phyloP scores from a whole-genome alignment of 495 filamentous ascomycete species.

The Pyrenopolyporus hunteri region DNA sequence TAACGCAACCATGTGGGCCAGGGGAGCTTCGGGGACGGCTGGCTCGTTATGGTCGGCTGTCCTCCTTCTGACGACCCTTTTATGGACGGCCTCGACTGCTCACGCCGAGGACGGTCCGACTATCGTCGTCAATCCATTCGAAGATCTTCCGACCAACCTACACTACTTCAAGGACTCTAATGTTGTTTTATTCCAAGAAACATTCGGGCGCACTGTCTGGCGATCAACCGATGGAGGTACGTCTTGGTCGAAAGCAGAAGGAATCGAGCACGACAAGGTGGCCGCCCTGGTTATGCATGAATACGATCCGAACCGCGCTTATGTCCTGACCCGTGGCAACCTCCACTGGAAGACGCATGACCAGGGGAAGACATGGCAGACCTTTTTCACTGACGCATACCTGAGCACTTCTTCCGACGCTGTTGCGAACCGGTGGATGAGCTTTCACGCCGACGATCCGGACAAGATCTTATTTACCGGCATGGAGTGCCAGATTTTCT shows the following conservation, averaged over 20 bases:
- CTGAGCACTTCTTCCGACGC: conserved; percentile 53
- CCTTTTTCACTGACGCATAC: conserved; percentile 65
- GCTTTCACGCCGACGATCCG: conserved; percentile 80
- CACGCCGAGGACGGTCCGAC: conserved; percentile 58
- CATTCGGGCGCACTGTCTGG: conserved; percentile 60
- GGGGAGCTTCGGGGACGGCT: conserved; percentile 51
- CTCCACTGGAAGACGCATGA: conserved; percentile 82
- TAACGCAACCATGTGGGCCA: conserved; percentile 51
- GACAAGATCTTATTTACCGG: conserved; percentile 83
- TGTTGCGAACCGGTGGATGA: conserved; percentile 51
- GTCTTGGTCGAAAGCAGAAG: conserved; percentile 70
- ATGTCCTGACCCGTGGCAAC: conserved; percentile 68
- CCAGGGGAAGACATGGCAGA: conserved; percentile 76
- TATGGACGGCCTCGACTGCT: conserved; percentile 47
- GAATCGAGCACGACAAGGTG: conserved; percentile 66
- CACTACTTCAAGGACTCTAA: conserved; percentile 89
- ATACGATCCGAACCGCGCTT: conserved; percentile 77
- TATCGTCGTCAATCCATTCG: conserved; percentile 60
- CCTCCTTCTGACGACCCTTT: conserved; percentile 30
- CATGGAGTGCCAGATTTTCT: conserved; percentile 66
- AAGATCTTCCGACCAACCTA: conserved; percentile 64
- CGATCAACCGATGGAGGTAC: conserved; percentile 80
- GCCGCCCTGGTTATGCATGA: conserved; percentile 71
- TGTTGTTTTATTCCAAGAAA: conserved; percentile 70
- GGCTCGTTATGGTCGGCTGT: conserved; percentile 50